phyloP scores from a whole-genome alignment of 805 yeast species.

The Pichia nakasei region DNA sequence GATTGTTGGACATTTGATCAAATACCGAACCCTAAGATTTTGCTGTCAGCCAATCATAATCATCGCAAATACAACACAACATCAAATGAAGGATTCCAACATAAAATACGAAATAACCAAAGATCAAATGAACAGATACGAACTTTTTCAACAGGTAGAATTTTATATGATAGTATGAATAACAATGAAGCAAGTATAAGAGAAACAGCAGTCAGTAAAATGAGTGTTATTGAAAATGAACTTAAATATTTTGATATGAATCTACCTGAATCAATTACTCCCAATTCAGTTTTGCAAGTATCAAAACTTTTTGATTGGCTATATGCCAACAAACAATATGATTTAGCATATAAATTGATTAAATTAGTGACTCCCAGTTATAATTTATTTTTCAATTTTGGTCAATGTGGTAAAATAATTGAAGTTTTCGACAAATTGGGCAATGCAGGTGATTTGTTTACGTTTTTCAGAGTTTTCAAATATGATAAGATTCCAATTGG shows the following conservation, averaged over 20 bases:
- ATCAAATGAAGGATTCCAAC: neutral
- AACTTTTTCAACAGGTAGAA: slow-evolving; percentile 16
- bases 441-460: slow-evolving; percentile 11
- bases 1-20: neutral
- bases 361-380: neutral
- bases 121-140: slow-evolving; percentile 7
- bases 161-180: slow-evolving; percentile 17
- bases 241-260: slow-evolving; percentile 1
- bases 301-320: slow-evolving; percentile 17
- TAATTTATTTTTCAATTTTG: slow-evolving; percentile 12
- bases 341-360: slow-evolving; percentile 11
- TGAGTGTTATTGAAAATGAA: slow-evolving; percentile 1
- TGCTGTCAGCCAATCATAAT: neutral
- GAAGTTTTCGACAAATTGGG: slow-evolving; percentile 20
- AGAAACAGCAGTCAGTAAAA: slow-evolving; percentile 1
- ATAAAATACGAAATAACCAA: neutral
- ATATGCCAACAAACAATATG: slow-evolving; percentile 12
- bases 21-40: neutral
- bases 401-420: slow-evolving; percentile 9
- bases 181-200: slow-evolving; percentile 9
- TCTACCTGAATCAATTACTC: slow-evolving; percentile 6
- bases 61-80: slow-evolving; percentile 2
- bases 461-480: slow-evolving; percentile 12
- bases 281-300: slow-evolving; percentile 8
- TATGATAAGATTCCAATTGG: slow-evolving; percentile 8